phyloP scores from a whole-genome alignment of 169 alveolate genomes.

The Eimeria maxima region DNA sequence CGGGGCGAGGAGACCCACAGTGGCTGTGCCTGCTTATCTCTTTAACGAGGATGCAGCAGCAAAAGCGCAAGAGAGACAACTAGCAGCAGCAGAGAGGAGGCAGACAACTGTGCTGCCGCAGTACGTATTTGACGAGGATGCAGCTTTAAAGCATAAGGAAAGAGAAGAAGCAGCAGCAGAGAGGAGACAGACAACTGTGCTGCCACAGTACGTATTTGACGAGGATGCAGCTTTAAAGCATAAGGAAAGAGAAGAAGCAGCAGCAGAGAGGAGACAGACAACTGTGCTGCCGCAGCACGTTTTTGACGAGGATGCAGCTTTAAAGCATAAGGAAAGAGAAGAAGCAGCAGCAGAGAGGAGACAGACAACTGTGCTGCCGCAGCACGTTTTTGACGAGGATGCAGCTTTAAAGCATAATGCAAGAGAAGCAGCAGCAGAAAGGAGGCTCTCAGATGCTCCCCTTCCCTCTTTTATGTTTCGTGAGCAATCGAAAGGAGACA shows the following conservation, averaged over 20 bases:
- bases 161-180: too few species aligned
- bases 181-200: too few species aligned
- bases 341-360: not conserved
- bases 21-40: not conserved
- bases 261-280: not conserved
- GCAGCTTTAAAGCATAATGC: not conserved
- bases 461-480: conserved; percentile 4
- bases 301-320: not conserved
- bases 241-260: too few species aligned
- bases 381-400: not conserved
- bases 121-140: not conserved
- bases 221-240: too few species aligned
- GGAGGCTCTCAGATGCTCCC: not conserved
- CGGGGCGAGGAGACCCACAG: not conserved
- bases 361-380: not conserved
- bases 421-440: not conserved
- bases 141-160: not conserved
- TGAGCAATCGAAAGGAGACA: not conserved
- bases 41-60: conserved; percentile 4
- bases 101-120: not conserved
- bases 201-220: too few species aligned
- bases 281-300: not conserved
- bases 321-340: not conserved
- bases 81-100: conserved; percentile 1
- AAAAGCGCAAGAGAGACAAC: not conserved